These are phyloP conservation scores for Beauveria scarabaeidicola DNA, from an alignment of 2,329 filamentous ascomycete genomes.

Conservation along the genomic window DNA sequence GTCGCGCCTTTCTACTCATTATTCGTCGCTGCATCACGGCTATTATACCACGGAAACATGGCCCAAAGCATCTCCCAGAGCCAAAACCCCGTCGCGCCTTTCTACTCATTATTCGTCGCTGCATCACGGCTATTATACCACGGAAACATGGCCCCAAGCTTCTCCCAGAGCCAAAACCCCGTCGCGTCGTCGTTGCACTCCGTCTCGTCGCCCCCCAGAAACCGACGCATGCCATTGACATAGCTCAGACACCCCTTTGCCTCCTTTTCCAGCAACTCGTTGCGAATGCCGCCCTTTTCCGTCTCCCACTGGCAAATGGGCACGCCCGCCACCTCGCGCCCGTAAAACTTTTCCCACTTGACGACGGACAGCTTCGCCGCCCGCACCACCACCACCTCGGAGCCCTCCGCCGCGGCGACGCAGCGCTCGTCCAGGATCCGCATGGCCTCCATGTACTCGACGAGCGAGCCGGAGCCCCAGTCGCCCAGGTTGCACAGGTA, in stretches of 20 bases:
- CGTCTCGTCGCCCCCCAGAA: not conserved
- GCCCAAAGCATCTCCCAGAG: not conserved
- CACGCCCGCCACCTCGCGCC: conserved; percentile 9
- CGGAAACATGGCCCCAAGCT: not conserved
- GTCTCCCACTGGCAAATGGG: conserved; percentile 11
- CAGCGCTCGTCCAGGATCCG: conserved; percentile 5
- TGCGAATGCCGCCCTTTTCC: conserved; percentile 7
- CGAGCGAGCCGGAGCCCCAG: conserved; percentile 9
- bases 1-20: not conserved
- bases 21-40: not conserved
- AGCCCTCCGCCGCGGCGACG: not conserved
- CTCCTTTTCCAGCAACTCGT: not conserved
- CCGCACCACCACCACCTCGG: not conserved
- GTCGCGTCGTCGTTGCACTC: not conserved
- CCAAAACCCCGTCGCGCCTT: not conserved
- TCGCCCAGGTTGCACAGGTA: conserved; percentile 11
- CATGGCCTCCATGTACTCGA: conserved; percentile 13
- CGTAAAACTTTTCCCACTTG: conserved; percentile 7
- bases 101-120: not conserved
- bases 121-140: not conserved
- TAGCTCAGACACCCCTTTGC: not conserved
- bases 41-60: not conserved
- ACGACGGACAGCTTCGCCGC: not conserved
- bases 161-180: not conserved
- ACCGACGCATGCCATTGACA: not conserved